Base-by-base conservation (phyloP, 148 eudicot species). In the Arbutus unedo region DNA sequence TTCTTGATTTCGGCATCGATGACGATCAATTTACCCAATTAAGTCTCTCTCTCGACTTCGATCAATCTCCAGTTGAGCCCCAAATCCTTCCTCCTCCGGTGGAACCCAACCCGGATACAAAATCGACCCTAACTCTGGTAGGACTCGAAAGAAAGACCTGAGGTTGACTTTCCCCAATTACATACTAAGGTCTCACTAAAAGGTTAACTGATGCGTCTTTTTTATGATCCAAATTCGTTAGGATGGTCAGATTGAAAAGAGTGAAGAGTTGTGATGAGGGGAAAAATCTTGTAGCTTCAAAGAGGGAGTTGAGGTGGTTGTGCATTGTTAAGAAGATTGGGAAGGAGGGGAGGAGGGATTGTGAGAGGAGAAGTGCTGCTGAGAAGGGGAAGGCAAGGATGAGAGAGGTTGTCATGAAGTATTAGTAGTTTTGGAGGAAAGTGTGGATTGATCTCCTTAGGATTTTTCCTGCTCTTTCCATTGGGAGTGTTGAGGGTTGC, bases 121-220 rank as follows among this genome's bases (percentile, higher is more conserved):
- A 11, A 6, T 13, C 57, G 11, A 66, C 19, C 21, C 64, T 2
- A 23, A 59, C 43, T 38, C 85, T 21, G 92, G 85, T 48, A 86
- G 91, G 44, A 90, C 91, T 8, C 71, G 98, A 71, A 94, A 94
- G 89, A 85, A 97, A 21, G 98, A 94, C 86, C 98, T 97, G 49
- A 86, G 95, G 85, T 53, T 91, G 86, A 83, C 87, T 3, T 94
- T 96, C 77, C 84, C 92, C 76, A 93, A 94, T 50, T 94, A 89
- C 56, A 25, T 93, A 83, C n/a, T n/a, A n/a, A n/a, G n/a, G n/a
- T n/a, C n/a, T n/a, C n/a, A n/a, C n/a, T n/a, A n/a, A n/a, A n/a
- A n/a, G n/a, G n/a, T n/a, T n/a, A n/a, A n/a, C n/a, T n/a, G n/a
- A n/a, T n/a, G n/a, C n/a, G n/a, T n/a, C n/a, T n/a, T n/a, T n/a